Evolutionary conservation across 1,139 yeast genomes (phyloP), one percentile per base, ranked within the genome.

Genomic region (Pichia sp.): DNA sequence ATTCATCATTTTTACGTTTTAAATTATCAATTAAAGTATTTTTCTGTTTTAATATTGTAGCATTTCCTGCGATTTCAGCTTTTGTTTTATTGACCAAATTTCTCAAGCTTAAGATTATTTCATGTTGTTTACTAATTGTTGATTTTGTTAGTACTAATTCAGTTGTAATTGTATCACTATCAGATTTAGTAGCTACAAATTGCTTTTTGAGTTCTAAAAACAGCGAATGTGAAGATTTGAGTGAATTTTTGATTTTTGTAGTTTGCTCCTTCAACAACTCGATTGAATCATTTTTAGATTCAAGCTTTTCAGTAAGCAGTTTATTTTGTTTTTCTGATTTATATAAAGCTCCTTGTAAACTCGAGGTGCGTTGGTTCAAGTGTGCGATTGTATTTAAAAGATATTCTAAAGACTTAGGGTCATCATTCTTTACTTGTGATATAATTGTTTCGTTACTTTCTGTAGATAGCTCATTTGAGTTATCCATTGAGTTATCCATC

Each of bases 1-100:
- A 31, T 33, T 54, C 56, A 41, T 55, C 51, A 7, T 47, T 33
- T 32, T 44, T 49, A n/a, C 45, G 24, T 25, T 45, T 47, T n/a
- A 50, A 41, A 10, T 43, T 39, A 5, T 40, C 37, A 19, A 47
- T 41, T 3, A 44, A 47, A 5, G 46, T 41, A 14, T 35, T 42
- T 25, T 45, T 48, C 35, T 45, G 43, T 2, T n/a, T 17, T n/a
- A 36, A 40, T 2, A 35, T 45, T 1, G 32, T 10, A 14, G 45
- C 43, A 22, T 43, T 40, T 10, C 33, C 30, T 0, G 47, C 10
- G 14, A 30, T 17, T 28, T 45, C 45, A 11, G 30, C 30, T 28
- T 43, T 43, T 21, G 43, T 33, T 5, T 24, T 37, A 5, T 30
- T 11, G 4, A 41, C 35, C 10, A 41, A 23, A 12, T 35, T 42